Percentiles rank a stretch among this genome's conserved stretches.
These are phyloP conservation scores for Hypomyces perniciosus DNA, from an alignment of 2,329 filamentous ascomycete species.

Conservation along the genomic window DNA sequence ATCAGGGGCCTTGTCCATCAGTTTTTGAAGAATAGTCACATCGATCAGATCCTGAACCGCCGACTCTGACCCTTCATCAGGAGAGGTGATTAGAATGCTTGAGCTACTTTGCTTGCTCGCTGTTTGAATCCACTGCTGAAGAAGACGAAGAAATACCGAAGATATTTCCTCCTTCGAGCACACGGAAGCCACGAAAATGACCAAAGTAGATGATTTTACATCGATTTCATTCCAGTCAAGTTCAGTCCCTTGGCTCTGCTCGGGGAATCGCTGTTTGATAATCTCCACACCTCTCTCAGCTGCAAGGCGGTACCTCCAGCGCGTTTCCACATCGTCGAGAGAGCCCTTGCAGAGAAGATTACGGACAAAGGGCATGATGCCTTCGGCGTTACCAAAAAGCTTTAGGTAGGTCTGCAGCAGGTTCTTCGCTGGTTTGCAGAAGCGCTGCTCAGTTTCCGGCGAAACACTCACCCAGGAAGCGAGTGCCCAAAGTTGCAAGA, in stretches of 20 bases:
- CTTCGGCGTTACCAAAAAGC: constrained; percentile 46
- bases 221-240: constrained; percentile 42
- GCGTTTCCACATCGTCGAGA: constrained; percentile 19
- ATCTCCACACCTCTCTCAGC: constrained; percentile 47
- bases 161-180: constrained; percentile 53
- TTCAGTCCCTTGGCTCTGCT: constrained; percentile 16
- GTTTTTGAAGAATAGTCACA: constrained; percentile 56
- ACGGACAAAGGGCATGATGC: constrained; percentile 42
- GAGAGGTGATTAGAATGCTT: constrained; percentile 23
- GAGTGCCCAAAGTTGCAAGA: constrained; percentile 59
- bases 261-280: constrained; percentile 25
- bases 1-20: constrained; percentile 58
- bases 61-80: constrained; percentile 30
- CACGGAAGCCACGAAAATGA: constrained; percentile 43
- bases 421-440: constrained; percentile 40
- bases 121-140: constrained; percentile 50
- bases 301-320: constrained; percentile 49
- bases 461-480: constrained; percentile 42
- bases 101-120: constrained; percentile 20
- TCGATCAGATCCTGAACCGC: constrained; percentile 47
- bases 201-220: constrained; percentile 41
- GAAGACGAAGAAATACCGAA: constrained; percentile 53
- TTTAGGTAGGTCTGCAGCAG: constrained; percentile 53
- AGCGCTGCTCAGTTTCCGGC: constrained; percentile 30
- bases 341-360: constrained; percentile 53